These are phyloP conservation scores for Thermochaetoides thermophila DNA, from an alignment of 495 filamentous ascomycete genomes.

Conservation along the genomic window DNA sequence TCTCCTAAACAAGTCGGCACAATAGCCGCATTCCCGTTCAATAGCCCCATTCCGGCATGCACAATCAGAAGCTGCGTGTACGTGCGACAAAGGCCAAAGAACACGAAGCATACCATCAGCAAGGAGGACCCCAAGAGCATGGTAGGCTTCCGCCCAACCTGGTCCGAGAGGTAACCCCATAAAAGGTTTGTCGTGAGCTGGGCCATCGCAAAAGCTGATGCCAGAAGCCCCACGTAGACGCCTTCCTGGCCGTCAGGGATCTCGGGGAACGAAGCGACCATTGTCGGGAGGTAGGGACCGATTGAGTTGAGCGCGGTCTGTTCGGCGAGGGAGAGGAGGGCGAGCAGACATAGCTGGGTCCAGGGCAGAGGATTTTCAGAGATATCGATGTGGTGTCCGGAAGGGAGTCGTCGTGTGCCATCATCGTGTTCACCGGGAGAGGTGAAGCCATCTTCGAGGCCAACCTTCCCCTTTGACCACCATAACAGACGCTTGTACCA, in stretches of 20 bases:
- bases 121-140: constrained; percentile 75
- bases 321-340: constrained; percentile 77
- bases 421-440: constrained; percentile 22
- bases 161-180: constrained; percentile 86
- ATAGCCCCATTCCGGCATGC: constrained; percentile 77
- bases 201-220: constrained; percentile 79
- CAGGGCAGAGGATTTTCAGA: too few relatives aligned
- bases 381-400: background rate
- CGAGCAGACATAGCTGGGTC: constrained; percentile 69
- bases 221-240: constrained; percentile 79
- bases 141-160: constrained; percentile 82
- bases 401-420: background rate
- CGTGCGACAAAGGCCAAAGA: constrained; percentile 74
- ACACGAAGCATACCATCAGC: constrained; percentile 65
- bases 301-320: constrained; percentile 96
- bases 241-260: constrained; percentile 57
- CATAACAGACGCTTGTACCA: constrained; percentile 5
- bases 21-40: constrained; percentile 78
- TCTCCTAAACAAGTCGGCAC: constrained; percentile 90
- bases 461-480: constrained; percentile 5
- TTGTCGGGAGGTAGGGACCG: constrained; percentile 86
- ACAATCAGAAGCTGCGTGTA: constrained; percentile 72
- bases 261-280: constrained; percentile 75
- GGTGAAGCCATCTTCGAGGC: constrained; percentile 3
- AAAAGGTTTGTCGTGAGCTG: constrained; percentile 86